phyloP scores from a whole-genome alignment of 345 rosid genomes.

The Bruguiera gymnorhiza region DNA sequence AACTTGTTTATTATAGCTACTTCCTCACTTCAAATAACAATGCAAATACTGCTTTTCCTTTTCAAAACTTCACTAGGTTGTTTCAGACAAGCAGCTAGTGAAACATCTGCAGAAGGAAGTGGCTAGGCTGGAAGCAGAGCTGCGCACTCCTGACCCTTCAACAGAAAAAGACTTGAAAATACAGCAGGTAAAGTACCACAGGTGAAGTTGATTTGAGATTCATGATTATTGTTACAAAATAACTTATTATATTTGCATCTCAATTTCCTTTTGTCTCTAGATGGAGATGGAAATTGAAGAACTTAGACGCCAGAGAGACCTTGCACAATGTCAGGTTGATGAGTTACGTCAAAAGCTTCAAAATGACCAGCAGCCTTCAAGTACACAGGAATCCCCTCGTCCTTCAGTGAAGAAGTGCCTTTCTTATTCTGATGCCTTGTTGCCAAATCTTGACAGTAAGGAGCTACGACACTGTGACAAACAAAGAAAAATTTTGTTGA shows the following conservation, averaged over 20 bases:
- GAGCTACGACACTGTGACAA: slow-evolving; percentile 42
- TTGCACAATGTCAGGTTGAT: slow-evolving; percentile 73
- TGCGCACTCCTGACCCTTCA: slow-evolving; percentile 93
- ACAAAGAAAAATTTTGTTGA: slow-evolving; percentile 56
- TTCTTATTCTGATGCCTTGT: slow-evolving; percentile 64
- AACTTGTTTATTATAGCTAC: neutral
- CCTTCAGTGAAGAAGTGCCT: slow-evolving; percentile 85
- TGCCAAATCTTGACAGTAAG: slow-evolving; percentile 55
- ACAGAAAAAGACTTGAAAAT: slow-evolving; percentile 82
- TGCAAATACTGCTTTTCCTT: neutral
- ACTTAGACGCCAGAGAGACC: slow-evolving; percentile 80
- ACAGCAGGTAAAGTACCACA: slow-evolving; percentile 53
- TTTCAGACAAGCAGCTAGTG: slow-evolving; percentile 94
- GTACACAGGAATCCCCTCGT: slow-evolving; percentile 50
- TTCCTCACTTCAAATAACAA: neutral
- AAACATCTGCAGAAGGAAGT: slow-evolving; percentile 99
- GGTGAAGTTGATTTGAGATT: neutral
- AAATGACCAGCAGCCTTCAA: slow-evolving; percentile 58
- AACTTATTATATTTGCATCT: slow-evolving; percentile 5
- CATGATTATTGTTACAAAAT: slow-evolving; percentile 7
- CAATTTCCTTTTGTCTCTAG: slow-evolving; percentile 34
- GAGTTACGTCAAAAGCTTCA: slow-evolving; percentile 74
- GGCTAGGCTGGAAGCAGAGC: slow-evolving; percentile 93
- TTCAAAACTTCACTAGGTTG: slow-evolving; percentile 50
- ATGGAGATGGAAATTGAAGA: slow-evolving; percentile 97